Conservation (phyloP, 2,329 filamentous ascomycete genomes). For the Zasmidium citrigriseum region DNA sequence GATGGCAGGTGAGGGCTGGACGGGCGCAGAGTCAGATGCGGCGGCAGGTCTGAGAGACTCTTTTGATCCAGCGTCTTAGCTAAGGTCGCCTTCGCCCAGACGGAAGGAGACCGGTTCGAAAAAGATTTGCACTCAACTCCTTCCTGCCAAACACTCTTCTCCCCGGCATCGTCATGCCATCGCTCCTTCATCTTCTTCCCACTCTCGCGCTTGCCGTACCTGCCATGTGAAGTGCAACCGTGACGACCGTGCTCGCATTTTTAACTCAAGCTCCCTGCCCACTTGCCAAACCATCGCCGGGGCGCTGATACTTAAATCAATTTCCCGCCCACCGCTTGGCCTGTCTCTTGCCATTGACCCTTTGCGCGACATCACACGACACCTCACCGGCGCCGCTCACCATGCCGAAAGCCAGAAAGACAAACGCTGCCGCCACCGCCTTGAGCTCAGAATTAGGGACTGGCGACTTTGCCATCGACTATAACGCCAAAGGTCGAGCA, state of each 20-base stretch:
- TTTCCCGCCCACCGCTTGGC: background rate
- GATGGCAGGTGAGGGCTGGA: background rate
- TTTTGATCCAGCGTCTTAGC: no score
- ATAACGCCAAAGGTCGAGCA: slow-evolving; percentile 46
- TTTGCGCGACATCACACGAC: slow-evolving; percentile 4
- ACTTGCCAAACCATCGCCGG: slow-evolving; percentile 1
- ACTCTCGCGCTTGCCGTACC: background rate
- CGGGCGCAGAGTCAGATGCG: background rate
- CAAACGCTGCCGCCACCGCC: slow-evolving; percentile 12
- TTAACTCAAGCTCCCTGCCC: slow-evolving; percentile 1
- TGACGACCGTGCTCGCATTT: background rate
- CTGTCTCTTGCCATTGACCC: background rate
- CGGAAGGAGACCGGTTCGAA: background rate
- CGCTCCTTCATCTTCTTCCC: background rate
- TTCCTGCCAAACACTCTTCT: no score
- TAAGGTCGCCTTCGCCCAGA: background rate
- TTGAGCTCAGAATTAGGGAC: slow-evolving; percentile 30
- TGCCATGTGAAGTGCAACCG: background rate
- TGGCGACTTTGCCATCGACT: slow-evolving; percentile 32
- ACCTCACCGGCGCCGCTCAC: background rate
- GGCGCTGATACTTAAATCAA: background rate
- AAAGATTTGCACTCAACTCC: background rate
- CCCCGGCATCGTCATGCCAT: background rate
- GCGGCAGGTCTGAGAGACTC: no score
- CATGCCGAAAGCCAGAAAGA: slow-evolving; percentile 22